Conservation (phyloP, 306 rosid species). For the Acacia crassicarpa region DNA sequence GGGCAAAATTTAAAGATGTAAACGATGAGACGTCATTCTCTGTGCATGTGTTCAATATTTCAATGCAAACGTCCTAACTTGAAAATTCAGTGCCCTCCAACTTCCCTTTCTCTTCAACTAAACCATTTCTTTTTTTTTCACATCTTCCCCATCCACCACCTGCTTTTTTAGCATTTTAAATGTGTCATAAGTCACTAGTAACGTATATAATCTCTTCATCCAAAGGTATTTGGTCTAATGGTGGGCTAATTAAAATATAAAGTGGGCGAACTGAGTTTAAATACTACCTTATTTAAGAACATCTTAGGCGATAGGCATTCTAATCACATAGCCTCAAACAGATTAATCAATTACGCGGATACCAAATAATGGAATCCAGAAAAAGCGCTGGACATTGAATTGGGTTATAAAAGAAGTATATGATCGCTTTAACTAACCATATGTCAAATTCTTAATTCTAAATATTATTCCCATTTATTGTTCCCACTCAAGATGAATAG, state of each 20-base stretch:
- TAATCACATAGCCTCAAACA: too few relatives aligned
- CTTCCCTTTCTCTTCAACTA: background rate
- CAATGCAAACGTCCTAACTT: background rate
- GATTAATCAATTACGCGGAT: rapidly evolving
- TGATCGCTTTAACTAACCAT: background rate
- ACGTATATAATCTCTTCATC: too few relatives aligned
- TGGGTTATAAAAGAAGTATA: too few relatives aligned
- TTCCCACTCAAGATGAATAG: background rate
- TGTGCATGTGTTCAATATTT: background rate
- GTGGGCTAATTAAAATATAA: too few relatives aligned
- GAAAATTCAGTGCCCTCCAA: background rate
- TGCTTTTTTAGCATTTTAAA: too few relatives aligned
- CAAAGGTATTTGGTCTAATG: too few relatives aligned
- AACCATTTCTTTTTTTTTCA: too few relatives aligned
- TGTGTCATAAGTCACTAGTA: too few relatives aligned
- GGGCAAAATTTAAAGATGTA: background rate
- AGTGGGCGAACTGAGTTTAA: too few relatives aligned
- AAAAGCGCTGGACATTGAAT: too few relatives aligned
- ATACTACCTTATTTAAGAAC: too few relatives aligned
- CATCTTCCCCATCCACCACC: background rate
- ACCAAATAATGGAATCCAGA: too few relatives aligned
- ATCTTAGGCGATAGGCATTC: rapidly evolving
- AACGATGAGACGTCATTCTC: background rate
- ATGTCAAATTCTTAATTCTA: background rate
- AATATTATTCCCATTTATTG: background rate